These are phyloP conservation scores for Populus alba DNA, from an alignment of 345 rosid genomes.

Conservation along the genomic window DNA sequence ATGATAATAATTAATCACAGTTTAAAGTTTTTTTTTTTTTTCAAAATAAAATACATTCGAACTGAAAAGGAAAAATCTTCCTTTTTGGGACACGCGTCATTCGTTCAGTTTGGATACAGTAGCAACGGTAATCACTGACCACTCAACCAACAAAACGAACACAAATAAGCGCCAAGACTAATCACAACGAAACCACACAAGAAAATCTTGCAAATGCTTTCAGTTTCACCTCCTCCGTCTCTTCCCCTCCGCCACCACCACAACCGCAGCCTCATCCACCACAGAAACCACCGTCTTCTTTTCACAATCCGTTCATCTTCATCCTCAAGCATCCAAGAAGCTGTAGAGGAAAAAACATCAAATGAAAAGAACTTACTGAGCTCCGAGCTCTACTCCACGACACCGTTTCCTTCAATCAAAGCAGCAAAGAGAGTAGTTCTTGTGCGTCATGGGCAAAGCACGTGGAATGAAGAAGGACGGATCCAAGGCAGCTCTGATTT, in stretches of 20 bases:
- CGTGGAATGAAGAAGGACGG: slow-evolving; percentile 89
- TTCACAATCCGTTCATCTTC: slow-evolving; percentile 35
- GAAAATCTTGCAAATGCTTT: slow-evolving; percentile 29
- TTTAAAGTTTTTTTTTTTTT: no score
- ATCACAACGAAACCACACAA: neutral
- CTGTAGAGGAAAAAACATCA: slow-evolving; percentile 22
- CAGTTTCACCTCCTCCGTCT: slow-evolving; percentile 22
- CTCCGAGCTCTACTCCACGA: slow-evolving; percentile 33
- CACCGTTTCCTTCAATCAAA: slow-evolving; percentile 45
- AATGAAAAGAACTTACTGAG: slow-evolving; percentile 17
- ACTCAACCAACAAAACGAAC: neutral
- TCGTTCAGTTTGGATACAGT: neutral
- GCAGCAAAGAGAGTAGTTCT: slow-evolving; percentile 77
- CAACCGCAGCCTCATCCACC: slow-evolving; percentile 27
- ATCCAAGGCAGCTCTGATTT: slow-evolving; percentile 95
- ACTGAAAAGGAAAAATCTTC: neutral
- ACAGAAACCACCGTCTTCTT: neutral
- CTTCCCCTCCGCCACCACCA: slow-evolving; percentile 26
- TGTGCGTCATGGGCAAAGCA: slow-evolving; percentile 97
- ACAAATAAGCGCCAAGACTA: slow-evolving; percentile 18
- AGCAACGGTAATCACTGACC: slow-evolving; percentile 26
- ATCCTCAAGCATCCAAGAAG: slow-evolving; percentile 35
- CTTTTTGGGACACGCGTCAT: neutral
- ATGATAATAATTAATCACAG: neutral
- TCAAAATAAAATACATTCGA: neutral